A percentile compares a stretch with the other conserved stretches of the same genome.
These are phyloP conservation scores for Trichodelitschia bisporula DNA, from an alignment of 495 filamentous ascomycete genomes.

Conservation along the genomic window DNA sequence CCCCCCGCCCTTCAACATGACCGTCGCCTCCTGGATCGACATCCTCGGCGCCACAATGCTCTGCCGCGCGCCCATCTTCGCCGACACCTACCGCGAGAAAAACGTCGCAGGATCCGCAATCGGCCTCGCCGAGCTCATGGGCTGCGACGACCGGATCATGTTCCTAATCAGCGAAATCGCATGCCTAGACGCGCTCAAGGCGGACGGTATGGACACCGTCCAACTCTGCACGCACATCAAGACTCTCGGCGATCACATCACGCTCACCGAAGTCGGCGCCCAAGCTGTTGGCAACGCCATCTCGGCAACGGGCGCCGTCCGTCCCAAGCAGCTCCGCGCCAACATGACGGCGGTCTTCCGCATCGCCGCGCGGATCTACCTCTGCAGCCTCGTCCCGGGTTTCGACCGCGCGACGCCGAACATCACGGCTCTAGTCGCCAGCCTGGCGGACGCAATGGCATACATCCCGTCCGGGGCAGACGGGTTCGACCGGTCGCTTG, in stretches of 20 bases:
- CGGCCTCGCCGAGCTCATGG: conserved; percentile 83
- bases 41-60: conserved; percentile 89
- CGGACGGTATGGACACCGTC: conserved; percentile 56
- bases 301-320: conserved; percentile 41
- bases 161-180: conserved; percentile 95
- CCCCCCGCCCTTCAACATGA: conserved; percentile 84
- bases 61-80: conserved; percentile 61
- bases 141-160: conserved; percentile 93
- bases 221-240: conserved; percentile 65
- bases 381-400: conserved; percentile 79
- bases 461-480: conserved; percentile 56
- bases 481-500: conserved; percentile 74
- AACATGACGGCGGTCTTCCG: conserved; percentile 83
- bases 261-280: conserved; percentile 36
- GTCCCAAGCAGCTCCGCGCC: conserved; percentile 52
- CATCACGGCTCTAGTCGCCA: conserved; percentile 47
- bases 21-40: conserved; percentile 84
- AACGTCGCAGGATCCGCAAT: conserved; percentile 46
- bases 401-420: conserved; percentile 45
- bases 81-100: conserved; percentile 79
- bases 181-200: conserved; percentile 75
- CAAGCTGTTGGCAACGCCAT: conserved; percentile 13
- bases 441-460: conserved; percentile 42
- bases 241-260: conserved; percentile 57
- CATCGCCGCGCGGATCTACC: conserved; percentile 77